Percentiles rank a stretch among this genome's conserved stretches.
Conservation (phyloP, 2,329 filamentous ascomycete genomes). For the Xylaria sp. region DNA sequence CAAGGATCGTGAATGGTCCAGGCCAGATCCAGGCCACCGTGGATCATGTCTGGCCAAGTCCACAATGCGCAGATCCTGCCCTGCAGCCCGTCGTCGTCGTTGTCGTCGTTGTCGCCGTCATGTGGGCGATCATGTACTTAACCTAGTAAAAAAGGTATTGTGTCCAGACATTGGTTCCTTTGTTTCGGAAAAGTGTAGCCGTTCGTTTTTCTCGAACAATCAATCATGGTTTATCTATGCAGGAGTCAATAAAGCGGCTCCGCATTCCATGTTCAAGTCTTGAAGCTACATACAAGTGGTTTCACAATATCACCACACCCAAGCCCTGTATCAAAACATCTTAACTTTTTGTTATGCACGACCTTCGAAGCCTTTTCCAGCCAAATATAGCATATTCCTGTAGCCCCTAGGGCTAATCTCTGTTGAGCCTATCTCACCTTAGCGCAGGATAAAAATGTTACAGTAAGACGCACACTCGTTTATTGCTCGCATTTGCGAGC, state of each 20-base stretch:
- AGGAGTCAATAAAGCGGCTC: slow-evolving; percentile 8
- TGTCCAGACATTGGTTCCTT: background rate
- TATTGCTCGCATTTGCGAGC: slow-evolving; percentile 10
- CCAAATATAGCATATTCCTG: background rate
- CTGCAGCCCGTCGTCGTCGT: background rate
- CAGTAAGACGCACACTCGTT: slow-evolving; percentile 5
- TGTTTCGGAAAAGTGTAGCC: slow-evolving; percentile 10
- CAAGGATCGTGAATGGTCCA: slow-evolving; percentile 29
- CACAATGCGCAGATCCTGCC: slow-evolving; percentile 21
- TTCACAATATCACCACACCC: background rate
- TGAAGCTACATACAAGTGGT: background rate
- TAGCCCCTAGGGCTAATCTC: background rate
- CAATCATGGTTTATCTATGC: background rate
- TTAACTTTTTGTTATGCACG: background rate
- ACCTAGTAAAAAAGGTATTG: slow-evolving; percentile 6
- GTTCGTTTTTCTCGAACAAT: background rate
- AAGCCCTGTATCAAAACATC: background rate
- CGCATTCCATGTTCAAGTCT: background rate
- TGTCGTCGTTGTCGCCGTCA: background rate
- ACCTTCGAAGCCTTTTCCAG: background rate
- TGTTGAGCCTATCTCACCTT: background rate
- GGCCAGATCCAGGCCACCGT: slow-evolving; percentile 32
- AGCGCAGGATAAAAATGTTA: background rate
- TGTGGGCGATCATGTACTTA: slow-evolving; percentile 5
- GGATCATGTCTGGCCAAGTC: slow-evolving; percentile 19